phyloP scores from a whole-genome alignment of 2,329 filamentous ascomycete genomes.

The Chaetomiaceae sp. region DNA sequence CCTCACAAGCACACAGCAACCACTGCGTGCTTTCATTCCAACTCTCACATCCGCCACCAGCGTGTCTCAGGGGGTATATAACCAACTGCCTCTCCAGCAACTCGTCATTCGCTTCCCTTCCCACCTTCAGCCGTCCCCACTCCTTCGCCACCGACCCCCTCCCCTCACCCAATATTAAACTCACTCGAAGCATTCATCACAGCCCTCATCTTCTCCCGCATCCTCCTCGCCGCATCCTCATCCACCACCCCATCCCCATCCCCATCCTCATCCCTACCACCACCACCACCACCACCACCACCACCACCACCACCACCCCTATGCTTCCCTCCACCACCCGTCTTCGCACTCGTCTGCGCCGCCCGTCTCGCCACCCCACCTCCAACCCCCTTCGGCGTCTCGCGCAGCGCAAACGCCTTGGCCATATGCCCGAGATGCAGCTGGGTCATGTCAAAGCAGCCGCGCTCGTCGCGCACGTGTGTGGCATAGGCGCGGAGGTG shows the following conservation, averaged over 20 bases:
- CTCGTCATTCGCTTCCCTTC: neutral
- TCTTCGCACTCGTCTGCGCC: slow-evolving; percentile 29
- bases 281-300: neutral
- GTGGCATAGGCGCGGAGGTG: slow-evolving; percentile 94
- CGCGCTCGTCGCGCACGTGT: slow-evolving; percentile 76
- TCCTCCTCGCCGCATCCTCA: slow-evolving; percentile 56
- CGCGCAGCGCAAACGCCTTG: slow-evolving; percentile 86
- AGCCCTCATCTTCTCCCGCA: slow-evolving; percentile 27
- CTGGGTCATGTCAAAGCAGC: slow-evolving; percentile 85
- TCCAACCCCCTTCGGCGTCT: slow-evolving; percentile 79
- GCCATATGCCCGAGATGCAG: slow-evolving; percentile 89
- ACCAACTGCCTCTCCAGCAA: no score
- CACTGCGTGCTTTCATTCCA: no score
- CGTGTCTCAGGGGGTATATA: no score
- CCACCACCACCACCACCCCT: slow-evolving; percentile 26
- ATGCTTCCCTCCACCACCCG: slow-evolving; percentile 17
- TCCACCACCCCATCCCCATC: slow-evolving; percentile 38
- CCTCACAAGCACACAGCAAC: no score
- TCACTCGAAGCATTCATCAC: slow-evolving; percentile 25
- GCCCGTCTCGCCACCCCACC: slow-evolving; percentile 45
- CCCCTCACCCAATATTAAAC: slow-evolving; percentile 22
- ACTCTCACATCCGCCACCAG: no score
- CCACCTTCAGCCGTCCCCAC: neutral
- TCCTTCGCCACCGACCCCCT: neutral
- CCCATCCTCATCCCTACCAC: slow-evolving; percentile 32